These are phyloP conservation scores for Trichomonascaceae sp. DNA, from an alignment of 1,139 yeast species.

Conservation along the genomic window DNA sequence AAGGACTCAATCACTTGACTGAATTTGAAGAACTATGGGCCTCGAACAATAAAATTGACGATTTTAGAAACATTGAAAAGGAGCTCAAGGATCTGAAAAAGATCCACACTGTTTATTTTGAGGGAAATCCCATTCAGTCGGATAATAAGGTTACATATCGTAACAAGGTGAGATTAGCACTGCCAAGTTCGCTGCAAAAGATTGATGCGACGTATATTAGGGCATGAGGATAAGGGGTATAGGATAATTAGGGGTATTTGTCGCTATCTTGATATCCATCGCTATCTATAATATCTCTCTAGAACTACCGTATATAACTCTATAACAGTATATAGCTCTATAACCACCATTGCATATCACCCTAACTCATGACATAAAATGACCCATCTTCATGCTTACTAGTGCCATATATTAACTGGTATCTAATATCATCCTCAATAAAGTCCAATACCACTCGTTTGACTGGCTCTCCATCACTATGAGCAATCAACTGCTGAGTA, in stretches of 20 bases:
- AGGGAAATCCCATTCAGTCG: conserved; percentile 85
- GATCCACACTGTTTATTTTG: conserved; percentile 86
- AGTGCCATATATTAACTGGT: not conserved
- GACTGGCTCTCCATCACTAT: not conserved
- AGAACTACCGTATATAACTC: no score
- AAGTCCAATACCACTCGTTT: conserved; percentile 1
- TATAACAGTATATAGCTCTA: not conserved
- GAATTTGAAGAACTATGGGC: conserved; percentile 92
- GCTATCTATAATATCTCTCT: no score
- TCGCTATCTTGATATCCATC: no score
- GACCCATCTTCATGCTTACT: conserved; percentile 4
- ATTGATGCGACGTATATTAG: conserved; percentile 77
- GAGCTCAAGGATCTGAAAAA: conserved; percentile 58
- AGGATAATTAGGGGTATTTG: no score
- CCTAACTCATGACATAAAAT: conserved; percentile 1
- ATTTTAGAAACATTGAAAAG: conserved; percentile 61
- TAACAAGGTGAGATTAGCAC: conserved; percentile 66
- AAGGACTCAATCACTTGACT: conserved; percentile 57
- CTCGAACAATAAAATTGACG: conserved; percentile 63
- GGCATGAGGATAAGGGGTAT: not conserved
- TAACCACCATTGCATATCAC: not conserved
- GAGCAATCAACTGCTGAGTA: not conserved
- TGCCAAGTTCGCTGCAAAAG: conserved; percentile 71
- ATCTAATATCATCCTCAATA: not conserved
- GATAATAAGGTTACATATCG: conserved; percentile 75